Evolutionary conservation across 352 stramenopile species (phyloP), one percentile per base, ranked within the genome.

Genomic region (Phytopythium ostracodes): DNA sequence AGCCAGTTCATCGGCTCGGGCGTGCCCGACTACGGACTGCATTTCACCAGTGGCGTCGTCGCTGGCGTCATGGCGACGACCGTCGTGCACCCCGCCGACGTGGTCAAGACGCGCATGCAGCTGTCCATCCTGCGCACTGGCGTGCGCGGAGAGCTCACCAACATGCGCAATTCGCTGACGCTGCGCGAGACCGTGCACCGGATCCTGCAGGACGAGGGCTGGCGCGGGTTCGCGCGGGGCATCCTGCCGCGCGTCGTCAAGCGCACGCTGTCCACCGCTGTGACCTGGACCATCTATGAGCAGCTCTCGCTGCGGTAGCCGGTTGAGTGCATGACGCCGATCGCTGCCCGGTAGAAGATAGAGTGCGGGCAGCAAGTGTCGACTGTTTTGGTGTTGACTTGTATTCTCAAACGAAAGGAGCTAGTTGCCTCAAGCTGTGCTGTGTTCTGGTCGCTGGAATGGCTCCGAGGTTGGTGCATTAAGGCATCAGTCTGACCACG

Each of bases 241-340:
- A 89, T 98, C 36, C 65, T 91, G 43, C 94, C 97, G 18, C 84
- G 98, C 27, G 84, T 99, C 35, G 69, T 99, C 55, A 97, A 98
- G 54, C 96, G 98, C 60, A 98, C 97, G 43, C 94, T 98, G 33
- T 96, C 94, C n/a, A 98, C 98, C 5, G 98, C 97, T 20, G 97
- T 99, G 64, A 98, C 92, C 18, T 99, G 98, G 98, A 99, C 97
- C 15, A 98, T 98, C 53, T 99, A 99, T 80, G 97, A 99, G 83
- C 79, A 93, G 53, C 72, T 94, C 25, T 89, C 81, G 4, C 63
- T 89, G 42, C 72, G 72, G 53, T 90, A 85, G 58, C 29, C 58
- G 56, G 14, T 17, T 33, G 38, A 15, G 42, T 9, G 31, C n/a
- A n/a, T n/a, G n/a, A n/a, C n/a, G n/a, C n/a, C n/a, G n/a, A n/a